Percentiles rank a stretch among this genome's conserved stretches.
Conservation (phyloP, 441 rosid species). For the Metrosideros polymorpha region DNA sequence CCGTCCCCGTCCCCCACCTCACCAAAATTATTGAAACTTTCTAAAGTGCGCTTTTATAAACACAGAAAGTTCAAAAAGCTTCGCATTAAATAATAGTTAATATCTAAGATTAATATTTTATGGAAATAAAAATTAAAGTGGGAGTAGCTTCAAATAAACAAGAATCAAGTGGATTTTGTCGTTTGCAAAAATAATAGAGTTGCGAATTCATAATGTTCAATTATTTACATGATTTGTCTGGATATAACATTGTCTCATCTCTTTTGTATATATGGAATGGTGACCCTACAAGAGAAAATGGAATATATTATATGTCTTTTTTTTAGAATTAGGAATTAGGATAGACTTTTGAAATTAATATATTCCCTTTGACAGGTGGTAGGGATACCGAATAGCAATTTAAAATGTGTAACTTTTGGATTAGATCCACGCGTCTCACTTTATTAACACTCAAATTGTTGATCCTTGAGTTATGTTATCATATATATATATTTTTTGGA, state of each 20-base stretch:
- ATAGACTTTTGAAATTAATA: background rate
- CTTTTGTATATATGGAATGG: background rate
- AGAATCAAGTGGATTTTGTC: background rate
- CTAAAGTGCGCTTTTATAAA: background rate
- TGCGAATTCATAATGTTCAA: background rate
- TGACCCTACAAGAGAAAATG: background rate
- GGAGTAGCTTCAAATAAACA: background rate
- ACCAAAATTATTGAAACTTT: too few species aligned
- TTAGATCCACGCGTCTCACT: background rate
- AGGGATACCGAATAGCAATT: background rate
- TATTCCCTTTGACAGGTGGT: background rate
- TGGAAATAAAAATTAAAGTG: background rate
- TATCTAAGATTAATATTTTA: background rate
- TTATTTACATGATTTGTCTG: background rate
- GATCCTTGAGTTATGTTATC: too few species aligned
- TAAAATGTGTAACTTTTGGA: background rate
- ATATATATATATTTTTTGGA: too few species aligned
- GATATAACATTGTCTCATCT: background rate
- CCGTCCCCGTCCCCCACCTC: too few species aligned
- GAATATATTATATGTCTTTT: background rate
- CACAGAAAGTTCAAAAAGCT: background rate
- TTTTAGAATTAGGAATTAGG: background rate
- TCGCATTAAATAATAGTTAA: background rate
- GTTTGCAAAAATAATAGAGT: background rate
- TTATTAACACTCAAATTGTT: background rate